Evolutionary conservation across 306 rosid genomes (phyloP).

Genomic region (Benincasa hispida): DNA sequence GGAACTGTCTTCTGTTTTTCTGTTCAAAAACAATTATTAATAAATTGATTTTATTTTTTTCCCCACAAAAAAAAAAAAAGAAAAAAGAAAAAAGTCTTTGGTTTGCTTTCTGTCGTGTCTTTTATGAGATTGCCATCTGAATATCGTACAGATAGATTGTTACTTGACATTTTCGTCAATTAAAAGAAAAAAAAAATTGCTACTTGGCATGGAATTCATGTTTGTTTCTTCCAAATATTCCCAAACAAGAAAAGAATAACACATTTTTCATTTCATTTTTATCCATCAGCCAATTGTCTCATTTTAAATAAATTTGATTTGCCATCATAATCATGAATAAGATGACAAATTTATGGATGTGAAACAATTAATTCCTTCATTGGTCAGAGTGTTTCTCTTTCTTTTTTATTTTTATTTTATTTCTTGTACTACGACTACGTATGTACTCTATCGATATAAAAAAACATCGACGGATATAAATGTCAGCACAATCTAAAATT

Average conservation of each 20-base stretch:
- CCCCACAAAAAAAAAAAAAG: no score
- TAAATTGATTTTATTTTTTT: background rate
- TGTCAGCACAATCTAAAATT: no score
- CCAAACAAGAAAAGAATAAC: background rate
- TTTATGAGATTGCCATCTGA: background rate
- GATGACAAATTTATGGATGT: background rate
- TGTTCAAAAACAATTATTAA: background rate
- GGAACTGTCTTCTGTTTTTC: background rate
- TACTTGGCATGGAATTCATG: background rate
- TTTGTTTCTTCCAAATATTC: background rate
- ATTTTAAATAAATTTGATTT: background rate
- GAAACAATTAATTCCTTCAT: background rate
- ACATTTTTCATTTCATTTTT: background rate
- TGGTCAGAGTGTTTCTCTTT: no score
- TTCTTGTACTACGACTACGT: no score
- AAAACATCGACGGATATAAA: no score
- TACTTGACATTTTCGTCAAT: background rate
- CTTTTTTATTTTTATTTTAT: no score
- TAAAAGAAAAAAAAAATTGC: background rate
- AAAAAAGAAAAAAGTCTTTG: background rate
- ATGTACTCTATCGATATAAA: no score
- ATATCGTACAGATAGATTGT: background rate
- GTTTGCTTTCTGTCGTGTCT: background rate
- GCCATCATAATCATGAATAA: background rate
- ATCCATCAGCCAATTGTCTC: background rate